Percentiles rank a stretch among this genome's conserved stretches.
phyloP scores from a whole-genome alignment of 805 yeast species.

The Saccharomyces paradoxus region DNA sequence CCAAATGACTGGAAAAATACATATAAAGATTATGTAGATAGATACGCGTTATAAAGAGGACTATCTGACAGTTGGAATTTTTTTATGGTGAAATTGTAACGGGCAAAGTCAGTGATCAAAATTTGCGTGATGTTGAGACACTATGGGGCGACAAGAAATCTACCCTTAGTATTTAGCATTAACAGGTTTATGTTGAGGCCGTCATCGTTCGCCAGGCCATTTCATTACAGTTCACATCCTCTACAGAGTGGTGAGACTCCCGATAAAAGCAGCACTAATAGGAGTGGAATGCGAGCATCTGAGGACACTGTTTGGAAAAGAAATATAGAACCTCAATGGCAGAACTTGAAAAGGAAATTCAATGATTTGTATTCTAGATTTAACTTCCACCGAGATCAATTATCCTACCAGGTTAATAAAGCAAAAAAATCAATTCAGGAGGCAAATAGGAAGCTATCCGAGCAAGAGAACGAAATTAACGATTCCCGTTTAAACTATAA shows the following conservation, averaged over 20 bases:
- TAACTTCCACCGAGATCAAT: conserved; percentile 10
- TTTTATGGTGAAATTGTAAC: not conserved
- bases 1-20: not conserved
- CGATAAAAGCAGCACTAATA: not conserved
- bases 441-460: conserved; percentile 32
- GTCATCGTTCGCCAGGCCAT: not conserved
- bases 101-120: not conserved
- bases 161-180: not conserved
- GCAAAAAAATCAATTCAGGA: conserved; percentile 32
- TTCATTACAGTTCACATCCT: not conserved
- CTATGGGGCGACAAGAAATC: not conserved
- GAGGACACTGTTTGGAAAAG: not conserved
- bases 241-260: not conserved
- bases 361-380: conserved; percentile 4
- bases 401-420: conserved; percentile 16
- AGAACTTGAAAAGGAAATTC: conserved; percentile 7
- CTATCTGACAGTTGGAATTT: not conserved
- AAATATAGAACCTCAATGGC: conserved; percentile 11
- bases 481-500: conserved; percentile 30
- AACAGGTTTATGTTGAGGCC: not conserved
- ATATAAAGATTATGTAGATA: not conserved
- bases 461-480: conserved; percentile 31
- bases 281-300: not conserved
- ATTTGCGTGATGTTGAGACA: not conserved
- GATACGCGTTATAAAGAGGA: not conserved